Base-by-base conservation (phyloP, 1,284 basidiomycete genomes). In the Puccinia brachypodii region DNA sequence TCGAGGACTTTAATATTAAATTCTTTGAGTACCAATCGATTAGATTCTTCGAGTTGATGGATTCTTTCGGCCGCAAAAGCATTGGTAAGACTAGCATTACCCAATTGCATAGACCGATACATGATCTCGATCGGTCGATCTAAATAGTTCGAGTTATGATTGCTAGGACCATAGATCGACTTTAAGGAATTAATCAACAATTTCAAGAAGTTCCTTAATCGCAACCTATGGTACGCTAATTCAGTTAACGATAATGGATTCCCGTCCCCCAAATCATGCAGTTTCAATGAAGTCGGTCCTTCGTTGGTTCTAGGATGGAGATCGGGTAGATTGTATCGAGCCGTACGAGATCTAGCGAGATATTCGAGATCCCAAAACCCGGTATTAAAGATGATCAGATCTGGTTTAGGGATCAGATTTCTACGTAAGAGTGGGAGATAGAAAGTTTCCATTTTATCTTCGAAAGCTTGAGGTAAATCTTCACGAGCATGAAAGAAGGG, bases 361-460 rank as follows among this genome's bases (percentile, higher is more conserved):
- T 62, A 79, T n/a, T 79, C 77, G 22, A 79, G 42, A 69, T 79
- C 77, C 77, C 77, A 79, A 47, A 79, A 79, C 28, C 77, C 77
- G 9, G 68, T 72, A 56, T 79, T 79, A 19, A 79, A 79, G 53
- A 79, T n/a, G 22, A 79, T 72, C 7, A 79, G 36, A 79, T 79
- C 77, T 0, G 77, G 77, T 19, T 69, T 56, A 53, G 77, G 31
- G 16, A 79, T 53, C n/a, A 72, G 25, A 25, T 72, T 58, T 7
- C 19, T 22, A 6, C 38, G n/a, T 16, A 79, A 11, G 6, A 79
- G 31, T 31, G 77, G 77, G 31, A 79, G 22, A 16, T 38, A 79
- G 56, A 72, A 79, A 1, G 33, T 36, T 28, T 79, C 53, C 19
- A 79, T n/a, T 33, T 58, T 71, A 56, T 28, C 28, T 33, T 58